Base-by-base conservation (phyloP, 2,329 filamentous ascomycete genomes). In the Nigrospora osmanthi region DNA sequence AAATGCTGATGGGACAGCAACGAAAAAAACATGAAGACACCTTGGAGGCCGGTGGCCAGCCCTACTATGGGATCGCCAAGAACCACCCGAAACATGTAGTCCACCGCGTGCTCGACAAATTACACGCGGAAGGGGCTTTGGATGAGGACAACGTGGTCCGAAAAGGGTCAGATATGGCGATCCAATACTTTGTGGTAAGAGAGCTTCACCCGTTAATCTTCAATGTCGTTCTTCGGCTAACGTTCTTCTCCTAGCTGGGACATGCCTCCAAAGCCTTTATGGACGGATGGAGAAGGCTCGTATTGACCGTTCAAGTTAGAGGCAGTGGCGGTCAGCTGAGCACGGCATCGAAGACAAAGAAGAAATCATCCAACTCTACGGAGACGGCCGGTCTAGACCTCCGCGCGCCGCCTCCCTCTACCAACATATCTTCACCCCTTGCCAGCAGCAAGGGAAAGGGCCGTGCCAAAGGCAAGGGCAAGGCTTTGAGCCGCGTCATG, bases 91-190 rank as follows among this genome's bases (percentile, higher is more conserved):
- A 85, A 55, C 80, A 83, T 33, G 87, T 94, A 57, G 75, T 89
- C 12, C 86, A 95, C 58, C 83, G 89, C 35, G 73, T 97, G n/a
- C 88, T 96, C 55, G 81, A 88, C 57, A 75, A 78, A 40, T 71
- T 98, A 11, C 68, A 87, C 9, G 77, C 77, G 6, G 86, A 94
- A 56, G 83, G 84, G 38, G 87, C 83, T 6, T 68, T 98, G 23
- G 64, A 62, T 13, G 89, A 96, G 64, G 69, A 83, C 32, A 87
- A 88, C 57, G 69, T 78, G 41, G 69, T 81, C 45, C 86, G 83
- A 58, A 67, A 61, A 50, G 69, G 67, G 37, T 69, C 69, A 39
- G 78, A 79, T 5, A 90, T 95, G 59, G 78, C 87, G 1, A 78
- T 81, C 43, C 81, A 86, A 52, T 95, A 96, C 59, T 72, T 89